Percentiles rank a stretch among this genome's conserved stretches.
phyloP scores from a whole-genome alignment of 1,284 basidiomycete species.

The Inonotus hispidus region DNA sequence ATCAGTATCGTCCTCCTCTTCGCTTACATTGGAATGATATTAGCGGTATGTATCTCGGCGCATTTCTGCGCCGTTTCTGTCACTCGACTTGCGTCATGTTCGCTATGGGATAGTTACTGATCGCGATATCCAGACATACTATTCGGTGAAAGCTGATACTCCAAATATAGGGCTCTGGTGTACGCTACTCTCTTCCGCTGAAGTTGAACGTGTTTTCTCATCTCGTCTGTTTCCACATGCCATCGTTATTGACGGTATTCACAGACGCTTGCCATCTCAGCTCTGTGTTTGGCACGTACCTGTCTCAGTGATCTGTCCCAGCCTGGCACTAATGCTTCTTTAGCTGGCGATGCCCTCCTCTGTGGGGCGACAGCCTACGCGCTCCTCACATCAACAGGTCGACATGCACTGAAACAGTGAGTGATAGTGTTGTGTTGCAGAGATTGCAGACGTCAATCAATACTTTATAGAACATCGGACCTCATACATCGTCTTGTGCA shows the following conservation, averaged over 20 bases:
- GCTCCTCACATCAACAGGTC: slow-evolving; percentile 27
- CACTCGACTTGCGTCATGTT: neutral
- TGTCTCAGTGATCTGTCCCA: neutral
- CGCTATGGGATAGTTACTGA: neutral
- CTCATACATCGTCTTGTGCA: slow-evolving; percentile 30
- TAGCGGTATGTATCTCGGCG: slow-evolving; percentile 24
- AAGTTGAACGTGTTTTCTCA: neutral
- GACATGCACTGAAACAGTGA: slow-evolving; percentile 28
- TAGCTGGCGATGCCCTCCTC: slow-evolving; percentile 30
- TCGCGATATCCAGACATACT: neutral
- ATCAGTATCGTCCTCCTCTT: slow-evolving; percentile 25
- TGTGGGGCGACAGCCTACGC: slow-evolving; percentile 28
- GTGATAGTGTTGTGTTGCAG: slow-evolving; percentile 1
- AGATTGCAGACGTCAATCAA: neutral
- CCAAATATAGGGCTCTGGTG: slow-evolving; percentile 4
- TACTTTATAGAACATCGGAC: slow-evolving; percentile 14
- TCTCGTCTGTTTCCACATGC: neutral
- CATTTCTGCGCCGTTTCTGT: neutral
- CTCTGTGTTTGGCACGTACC: slow-evolving; percentile 29
- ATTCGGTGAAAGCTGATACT: neutral
- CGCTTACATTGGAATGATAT: slow-evolving; percentile 25
- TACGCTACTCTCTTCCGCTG: neutral
- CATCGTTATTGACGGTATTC: neutral
- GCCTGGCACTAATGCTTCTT: neutral
- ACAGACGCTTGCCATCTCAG: slow-evolving; percentile 28